Evolutionary conservation across 179 eudicot species (phyloP).

Genomic region (Monotropa hypopitys): DNA sequence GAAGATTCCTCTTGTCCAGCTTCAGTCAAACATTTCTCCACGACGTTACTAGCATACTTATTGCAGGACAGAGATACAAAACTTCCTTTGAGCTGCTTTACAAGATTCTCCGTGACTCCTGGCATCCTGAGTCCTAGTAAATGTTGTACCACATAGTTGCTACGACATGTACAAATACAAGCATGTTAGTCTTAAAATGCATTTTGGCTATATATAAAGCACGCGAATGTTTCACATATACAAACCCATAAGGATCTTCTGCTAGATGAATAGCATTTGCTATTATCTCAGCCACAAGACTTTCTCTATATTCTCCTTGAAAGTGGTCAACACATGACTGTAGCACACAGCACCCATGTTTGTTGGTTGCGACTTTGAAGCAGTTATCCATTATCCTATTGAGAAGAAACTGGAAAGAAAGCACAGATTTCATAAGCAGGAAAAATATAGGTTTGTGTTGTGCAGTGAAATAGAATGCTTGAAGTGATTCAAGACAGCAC

Average conservation of each 20-base stretch:
- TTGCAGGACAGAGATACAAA: conserved; percentile 27
- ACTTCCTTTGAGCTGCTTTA: conserved; percentile 25
- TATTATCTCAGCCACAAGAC: conserved; percentile 20
- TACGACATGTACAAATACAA: conserved; percentile 1
- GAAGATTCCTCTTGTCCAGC: conserved; percentile 17
- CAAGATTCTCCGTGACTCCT: conserved; percentile 16
- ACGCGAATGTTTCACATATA: background rate
- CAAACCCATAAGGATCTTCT: conserved; percentile 45
- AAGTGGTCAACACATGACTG: conserved; percentile 35
- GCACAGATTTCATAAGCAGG: conserved; percentile 5
- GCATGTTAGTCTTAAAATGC: background rate
- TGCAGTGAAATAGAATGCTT: background rate
- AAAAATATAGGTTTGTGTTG: background rate
- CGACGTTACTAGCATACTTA: conserved; percentile 43
- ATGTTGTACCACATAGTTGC: conserved; percentile 53
- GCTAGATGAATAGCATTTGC: conserved; percentile 25
- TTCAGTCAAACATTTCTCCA: conserved; percentile 29
- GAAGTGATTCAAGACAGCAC: background rate
- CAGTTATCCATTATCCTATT: conserved; percentile 24
- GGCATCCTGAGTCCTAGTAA: conserved; percentile 23
- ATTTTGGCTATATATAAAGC: background rate
- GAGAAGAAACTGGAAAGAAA: conserved; percentile 26
- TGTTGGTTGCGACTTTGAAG: conserved; percentile 30
- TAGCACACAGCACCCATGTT: conserved; percentile 46
- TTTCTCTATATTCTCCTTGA: conserved; percentile 24